These are phyloP conservation scores for Kalaharituber pfeilii DNA, from an alignment of 2,329 filamentous ascomycete genomes.

Conservation along the genomic window DNA sequence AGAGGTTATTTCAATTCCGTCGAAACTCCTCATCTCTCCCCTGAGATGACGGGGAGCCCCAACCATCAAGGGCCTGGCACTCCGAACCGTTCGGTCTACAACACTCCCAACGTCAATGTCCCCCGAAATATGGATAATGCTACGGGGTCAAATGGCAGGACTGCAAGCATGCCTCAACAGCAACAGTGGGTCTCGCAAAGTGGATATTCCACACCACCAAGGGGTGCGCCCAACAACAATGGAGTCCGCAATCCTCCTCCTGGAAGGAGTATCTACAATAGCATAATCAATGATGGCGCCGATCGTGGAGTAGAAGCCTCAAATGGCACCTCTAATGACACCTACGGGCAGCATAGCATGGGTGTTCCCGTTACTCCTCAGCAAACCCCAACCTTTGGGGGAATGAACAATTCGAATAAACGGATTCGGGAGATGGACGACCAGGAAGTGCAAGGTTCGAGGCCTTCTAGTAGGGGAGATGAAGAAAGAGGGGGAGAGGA, in stretches of 20 bases:
- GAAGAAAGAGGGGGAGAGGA: slow-evolving; percentile 35
- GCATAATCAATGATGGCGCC: slow-evolving; percentile 65
- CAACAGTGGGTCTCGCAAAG: slow-evolving; percentile 51
- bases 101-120: slow-evolving; percentile 12
- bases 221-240: slow-evolving; percentile 29
- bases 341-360: slow-evolving; percentile 45
- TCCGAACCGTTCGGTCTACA: slow-evolving; percentile 12
- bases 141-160: slow-evolving; percentile 71
- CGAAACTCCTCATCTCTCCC: slow-evolving; percentile 45
- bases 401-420: slow-evolving; percentile 34
- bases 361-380: slow-evolving; percentile 19
- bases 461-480: slow-evolving; percentile 41
- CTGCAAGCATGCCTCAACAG: slow-evolving; percentile 46
- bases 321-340: slow-evolving; percentile 51
- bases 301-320: slow-evolving; percentile 40
- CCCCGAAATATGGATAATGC: slow-evolving; percentile 43
- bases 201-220: slow-evolving; percentile 65
- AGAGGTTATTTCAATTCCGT: slow-evolving; percentile 60
- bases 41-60: slow-evolving; percentile 70
- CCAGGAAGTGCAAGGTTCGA: slow-evolving; percentile 45
- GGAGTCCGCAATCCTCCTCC: slow-evolving; percentile 33
- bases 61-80: slow-evolving; percentile 41
- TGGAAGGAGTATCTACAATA: slow-evolving; percentile 67
- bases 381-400: slow-evolving; percentile 13
- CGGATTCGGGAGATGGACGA: slow-evolving; percentile 46